Percentiles rank a stretch among this genome's conserved stretches.
These are phyloP conservation scores for Mortierella sp. DNA, from an alignment of 371 early-diverging fungal genomes.

Conservation along the genomic window DNA sequence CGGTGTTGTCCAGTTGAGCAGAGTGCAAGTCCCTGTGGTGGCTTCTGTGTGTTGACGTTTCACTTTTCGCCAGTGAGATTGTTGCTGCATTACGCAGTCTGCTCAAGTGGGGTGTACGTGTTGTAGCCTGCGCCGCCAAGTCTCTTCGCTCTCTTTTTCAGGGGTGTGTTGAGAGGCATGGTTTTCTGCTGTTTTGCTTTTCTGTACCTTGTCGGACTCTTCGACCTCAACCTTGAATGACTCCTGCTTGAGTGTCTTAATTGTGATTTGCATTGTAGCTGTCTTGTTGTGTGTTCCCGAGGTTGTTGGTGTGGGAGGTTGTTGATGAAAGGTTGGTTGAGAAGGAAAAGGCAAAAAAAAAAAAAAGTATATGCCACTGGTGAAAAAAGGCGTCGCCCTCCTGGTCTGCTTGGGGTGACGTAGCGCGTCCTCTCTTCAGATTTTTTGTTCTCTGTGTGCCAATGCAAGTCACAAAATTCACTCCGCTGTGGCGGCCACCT, in stretches of 20 bases:
- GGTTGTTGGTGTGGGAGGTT: background rate
- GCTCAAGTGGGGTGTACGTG: too few relatives aligned
- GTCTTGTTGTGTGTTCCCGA: conserved; percentile 7
- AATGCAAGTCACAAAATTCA: background rate
- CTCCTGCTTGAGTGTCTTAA: conserved; percentile 93
- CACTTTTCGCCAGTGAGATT: background rate
- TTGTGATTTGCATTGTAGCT: conserved; percentile 81
- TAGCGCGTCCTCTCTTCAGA: background rate
- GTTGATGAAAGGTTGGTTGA: conserved; percentile 1
- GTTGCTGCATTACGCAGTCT: background rate
- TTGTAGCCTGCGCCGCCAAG: conserved; percentile 1
- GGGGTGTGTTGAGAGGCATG: conserved; percentile 4
- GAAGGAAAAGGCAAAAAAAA: background rate
- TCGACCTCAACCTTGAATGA: conserved; percentile 86
- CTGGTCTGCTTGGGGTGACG: background rate
- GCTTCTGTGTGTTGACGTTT: background rate
- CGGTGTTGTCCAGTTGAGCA: background rate
- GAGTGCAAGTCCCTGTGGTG: background rate
- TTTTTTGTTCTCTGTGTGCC: background rate
- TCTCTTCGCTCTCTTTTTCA: background rate
- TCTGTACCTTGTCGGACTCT: conserved; percentile 71
- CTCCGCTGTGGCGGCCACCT: background rate
- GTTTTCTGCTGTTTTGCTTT: background rate
- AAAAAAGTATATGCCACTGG: too few relatives aligned
- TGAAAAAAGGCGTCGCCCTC: background rate